Base-by-base conservation (phyloP, 1,284 basidiomycete species). In the Salmacisia buchloeana region DNA sequence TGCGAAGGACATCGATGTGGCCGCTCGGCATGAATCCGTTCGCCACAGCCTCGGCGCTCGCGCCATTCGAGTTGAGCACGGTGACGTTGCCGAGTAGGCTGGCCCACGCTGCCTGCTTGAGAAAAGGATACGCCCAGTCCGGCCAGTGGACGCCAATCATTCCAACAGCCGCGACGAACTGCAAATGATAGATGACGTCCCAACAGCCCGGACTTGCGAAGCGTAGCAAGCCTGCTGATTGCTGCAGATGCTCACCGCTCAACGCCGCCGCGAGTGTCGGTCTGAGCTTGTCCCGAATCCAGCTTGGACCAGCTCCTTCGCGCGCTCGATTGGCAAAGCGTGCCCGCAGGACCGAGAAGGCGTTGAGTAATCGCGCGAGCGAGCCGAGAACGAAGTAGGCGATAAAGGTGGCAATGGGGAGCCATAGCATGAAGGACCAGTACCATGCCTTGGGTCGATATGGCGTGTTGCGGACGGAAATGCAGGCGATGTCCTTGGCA, bases 91-190 rank as follows among this genome's bases (percentile, higher is more conserved):
- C 65, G 27, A 63, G 68, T 29, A 68, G 63, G 25, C 69, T 54
- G 21, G 85, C 88, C 75, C 76, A 76, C n/a, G 73, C 70, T 2
- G 69, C 70, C 58, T 74, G 75, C 15, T 65, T 63, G 60, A 75
- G 71, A 58, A 75, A 72, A 9, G 60, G 61, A 91, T 92, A 97
- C 64, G 89, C 85, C 80, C 94, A 97, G 13, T 85, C 83, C 1
- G 94, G 94, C 94, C 94, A 98, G 75, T 91, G 84, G 31, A 97
- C 92, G 31, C 92, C 90, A 58, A 97, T 86, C 90, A 96, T 94
- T 29, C 87, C 88, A 25, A 97, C 82, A 56, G 88, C 85, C 3
- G 82, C 82, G 64, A 82, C 82, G 71, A 82, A 97, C 73, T 97
- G 93, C 0, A 92, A 89, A 75, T 94, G 92, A 75, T 91, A 89